Evolutionary conservation across 2,329 filamentous ascomycete species (phyloP), one percentile per base, ranked within the genome.

Genomic region (Parasarocladium wereldwijsianum): DNA sequence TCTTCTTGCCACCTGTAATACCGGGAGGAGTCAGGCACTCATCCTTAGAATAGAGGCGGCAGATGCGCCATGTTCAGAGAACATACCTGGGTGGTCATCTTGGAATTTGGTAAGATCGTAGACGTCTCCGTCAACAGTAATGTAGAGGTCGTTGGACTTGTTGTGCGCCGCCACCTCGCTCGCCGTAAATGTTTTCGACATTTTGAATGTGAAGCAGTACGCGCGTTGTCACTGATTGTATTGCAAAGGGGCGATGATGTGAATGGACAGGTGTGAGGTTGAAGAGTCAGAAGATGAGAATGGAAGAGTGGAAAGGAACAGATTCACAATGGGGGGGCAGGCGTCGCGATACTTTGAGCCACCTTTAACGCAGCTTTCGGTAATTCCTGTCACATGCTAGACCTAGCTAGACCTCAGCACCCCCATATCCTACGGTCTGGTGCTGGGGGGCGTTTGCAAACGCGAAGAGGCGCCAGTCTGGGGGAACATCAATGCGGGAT

Each of bases 51-150:
- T 19, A 21, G 29, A 33, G 12, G 22, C 10, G 14, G 12, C 13
- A 9, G 29, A 12, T 6, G 29, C n/a, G 16, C 6, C 23, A 11
- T 9, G 8, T 9, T 23, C 9, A 24, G 4, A 19, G 21, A 21
- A 44, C 59, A 60, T 62, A 70, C 83, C 84, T 51, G 81, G 82
- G 53, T 87, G 81, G 40, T 86, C 79, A 36, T 86, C 76, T 52
- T 83, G 78, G 53, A 87, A 87, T 48, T 76, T 85, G 43, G 85
- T 93, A 45, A 96, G 53, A 50, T 98, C 87, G 56, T 93, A 96
- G 42, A 96, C 87, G 55, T 96, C 87, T 45, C 86, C 80, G 42
- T 96, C 87, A 41, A 96, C 75, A 40, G 92, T 72, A 47, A 96
- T 82, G 72, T 76, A 96, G 37, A 94, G 66, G 50, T 76, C 77